A percentile compares a stretch with the other conserved stretches of the same genome.
These are phyloP conservation scores for Tolypocladium sp. DNA, from an alignment of 2,329 filamentous ascomycete species.

Conservation along the genomic window DNA sequence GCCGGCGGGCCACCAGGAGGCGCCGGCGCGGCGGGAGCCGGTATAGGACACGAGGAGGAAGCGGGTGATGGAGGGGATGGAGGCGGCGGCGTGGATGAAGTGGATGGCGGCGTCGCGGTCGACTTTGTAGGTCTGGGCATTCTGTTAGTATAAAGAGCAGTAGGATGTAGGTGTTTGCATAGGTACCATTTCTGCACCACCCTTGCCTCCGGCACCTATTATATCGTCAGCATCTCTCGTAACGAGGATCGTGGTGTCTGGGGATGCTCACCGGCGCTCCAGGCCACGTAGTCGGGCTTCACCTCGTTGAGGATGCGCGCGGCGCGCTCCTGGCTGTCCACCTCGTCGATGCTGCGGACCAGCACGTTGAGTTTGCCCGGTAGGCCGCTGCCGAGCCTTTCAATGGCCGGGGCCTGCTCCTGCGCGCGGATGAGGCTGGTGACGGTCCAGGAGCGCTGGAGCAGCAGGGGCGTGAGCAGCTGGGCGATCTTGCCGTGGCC, in stretches of 20 bases:
- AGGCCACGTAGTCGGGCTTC: conserved; percentile 57
- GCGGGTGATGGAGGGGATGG: conserved; percentile 43
- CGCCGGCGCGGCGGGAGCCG: conserved; percentile 38
- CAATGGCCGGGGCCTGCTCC: conserved; percentile 56
- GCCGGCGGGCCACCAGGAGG: conserved; percentile 47
- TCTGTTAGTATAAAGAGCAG: background rate
- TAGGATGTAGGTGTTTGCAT: background rate
- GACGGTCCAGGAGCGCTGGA: conserved; percentile 66
- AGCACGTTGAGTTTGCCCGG: conserved; percentile 60
- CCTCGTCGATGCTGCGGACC: conserved; percentile 61
- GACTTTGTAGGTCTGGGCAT: conserved; percentile 41
- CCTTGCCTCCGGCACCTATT: conserved; percentile 48
- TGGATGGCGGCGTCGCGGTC: conserved; percentile 56
- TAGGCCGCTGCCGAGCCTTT: conserved; percentile 48
- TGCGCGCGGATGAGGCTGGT: conserved; percentile 68
- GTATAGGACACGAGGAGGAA: conserved; percentile 59
- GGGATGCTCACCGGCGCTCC: conserved; percentile 49
- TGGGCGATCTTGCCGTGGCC: conserved; percentile 75
- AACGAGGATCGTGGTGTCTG: too few relatives aligned
- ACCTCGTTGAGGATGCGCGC: conserved; percentile 51
- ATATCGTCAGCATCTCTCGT: background rate
- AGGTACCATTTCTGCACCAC: conserved; percentile 39
- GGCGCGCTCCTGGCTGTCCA: conserved; percentile 55
- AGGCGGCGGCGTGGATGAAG: conserved; percentile 50
- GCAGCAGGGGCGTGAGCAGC: conserved; percentile 65